phyloP scores from a whole-genome alignment of 2,329 filamentous ascomycete genomes.

The Trichoderma guizhouense region DNA sequence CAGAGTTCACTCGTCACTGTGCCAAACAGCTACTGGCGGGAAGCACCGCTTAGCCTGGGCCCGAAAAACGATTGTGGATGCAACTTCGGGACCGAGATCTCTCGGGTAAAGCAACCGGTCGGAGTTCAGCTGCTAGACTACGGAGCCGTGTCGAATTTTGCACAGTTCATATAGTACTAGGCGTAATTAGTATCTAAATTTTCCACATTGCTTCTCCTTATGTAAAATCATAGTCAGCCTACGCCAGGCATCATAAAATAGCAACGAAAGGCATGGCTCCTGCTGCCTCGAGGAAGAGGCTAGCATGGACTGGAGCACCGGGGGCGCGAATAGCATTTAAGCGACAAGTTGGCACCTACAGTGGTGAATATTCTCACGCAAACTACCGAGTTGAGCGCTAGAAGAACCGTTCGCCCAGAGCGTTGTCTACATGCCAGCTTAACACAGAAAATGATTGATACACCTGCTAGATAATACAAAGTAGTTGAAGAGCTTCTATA shows the following conservation, averaged over 20 bases:
- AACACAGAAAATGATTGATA: neutral
- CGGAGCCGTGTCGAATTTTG: neutral
- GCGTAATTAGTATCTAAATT: neutral
- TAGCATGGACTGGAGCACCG: too few relatives aligned
- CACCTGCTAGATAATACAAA: neutral
- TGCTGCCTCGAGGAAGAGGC: too few relatives aligned
- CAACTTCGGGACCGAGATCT: constrained; percentile 4
- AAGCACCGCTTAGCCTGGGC: neutral
- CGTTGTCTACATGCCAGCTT: neutral
- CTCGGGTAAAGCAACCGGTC: neutral
- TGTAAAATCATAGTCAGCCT: neutral
- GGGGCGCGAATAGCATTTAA: too few relatives aligned
- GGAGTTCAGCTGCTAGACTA: neutral
- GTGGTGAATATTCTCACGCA: neutral
- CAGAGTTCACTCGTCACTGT: neutral
- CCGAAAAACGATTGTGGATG: neutral
- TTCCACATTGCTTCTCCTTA: neutral
- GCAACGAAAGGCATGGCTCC: neutral
- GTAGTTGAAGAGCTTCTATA: neutral
- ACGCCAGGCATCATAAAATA: neutral
- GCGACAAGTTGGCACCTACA: neutral
- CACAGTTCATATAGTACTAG: neutral
- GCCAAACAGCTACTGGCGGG: neutral
- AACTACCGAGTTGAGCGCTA: neutral
- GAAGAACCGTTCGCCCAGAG: neutral